Evolutionary conservation across 352 stramenopile genomes (phyloP).

Genomic region (Globisporangium recalcitrans): DNA sequence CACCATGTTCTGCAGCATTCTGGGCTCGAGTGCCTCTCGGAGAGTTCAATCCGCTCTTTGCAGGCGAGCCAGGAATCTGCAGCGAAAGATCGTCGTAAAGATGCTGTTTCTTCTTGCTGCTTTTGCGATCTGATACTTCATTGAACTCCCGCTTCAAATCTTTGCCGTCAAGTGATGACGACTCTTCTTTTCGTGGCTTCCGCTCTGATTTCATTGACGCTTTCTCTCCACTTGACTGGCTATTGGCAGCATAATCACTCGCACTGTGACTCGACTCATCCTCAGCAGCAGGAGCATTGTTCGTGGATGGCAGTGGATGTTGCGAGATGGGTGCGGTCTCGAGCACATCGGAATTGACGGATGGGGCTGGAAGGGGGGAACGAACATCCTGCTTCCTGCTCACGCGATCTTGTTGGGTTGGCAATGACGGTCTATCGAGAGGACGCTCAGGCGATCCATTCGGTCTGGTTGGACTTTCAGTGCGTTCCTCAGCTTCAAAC

Average conservation of each 20-base stretch:
- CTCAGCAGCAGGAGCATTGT: constrained; percentile 7
- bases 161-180: background rate
- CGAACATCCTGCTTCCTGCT: background rate
- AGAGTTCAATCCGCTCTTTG: constrained; percentile 8
- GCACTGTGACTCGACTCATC: constrained; percentile 19
- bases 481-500: background rate
- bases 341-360: background rate
- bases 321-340: background rate
- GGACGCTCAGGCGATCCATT: background rate
- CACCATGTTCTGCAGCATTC: background rate
- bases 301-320: background rate
- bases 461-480: background rate
- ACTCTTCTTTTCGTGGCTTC: constrained; percentile 5
- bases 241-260: constrained; percentile 13
- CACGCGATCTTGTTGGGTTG: background rate
- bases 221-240: constrained; percentile 21
- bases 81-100: constrained; percentile 16
- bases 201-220: constrained; percentile 14
- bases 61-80: constrained; percentile 27
- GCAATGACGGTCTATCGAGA: background rate
- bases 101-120: constrained; percentile 14
- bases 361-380: background rate
- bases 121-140: constrained; percentile 5
- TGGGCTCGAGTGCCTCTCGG: background rate
- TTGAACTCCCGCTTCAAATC: constrained; percentile 6